A percentile compares a stretch with the other conserved stretches of the same genome.
phyloP scores from a whole-genome alignment of 352 stramenopile species.

The Pythium apleroticum region DNA sequence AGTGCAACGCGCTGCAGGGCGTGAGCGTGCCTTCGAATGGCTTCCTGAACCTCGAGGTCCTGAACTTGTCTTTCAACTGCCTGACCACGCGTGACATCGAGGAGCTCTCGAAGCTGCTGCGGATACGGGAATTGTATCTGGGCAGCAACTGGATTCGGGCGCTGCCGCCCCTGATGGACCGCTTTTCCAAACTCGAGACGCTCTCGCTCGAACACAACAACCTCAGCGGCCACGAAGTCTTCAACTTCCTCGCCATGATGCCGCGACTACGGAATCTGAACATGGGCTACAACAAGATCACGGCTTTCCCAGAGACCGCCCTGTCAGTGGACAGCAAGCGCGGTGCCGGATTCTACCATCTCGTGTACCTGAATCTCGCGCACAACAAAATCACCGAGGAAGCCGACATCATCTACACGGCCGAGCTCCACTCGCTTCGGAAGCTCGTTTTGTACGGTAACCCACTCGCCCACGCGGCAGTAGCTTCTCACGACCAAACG shows the following conservation, averaged over 20 bases:
- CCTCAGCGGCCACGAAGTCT: conserved; percentile 62
- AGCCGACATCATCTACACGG: conserved; percentile 40
- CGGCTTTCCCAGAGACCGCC: conserved; percentile 63
- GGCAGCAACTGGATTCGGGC: conserved; percentile 70
- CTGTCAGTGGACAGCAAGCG: conserved; percentile 61
- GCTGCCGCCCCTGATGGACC: conserved; percentile 74
- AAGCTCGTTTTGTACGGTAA: conserved; percentile 82
- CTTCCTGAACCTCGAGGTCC: conserved; percentile 69
- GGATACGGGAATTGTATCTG: conserved; percentile 77
- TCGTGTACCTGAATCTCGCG: conserved; percentile 74
- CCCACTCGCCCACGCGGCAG: conserved; percentile 54
- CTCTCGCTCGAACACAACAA: conserved; percentile 81
- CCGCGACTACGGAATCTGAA: conserved; percentile 73
- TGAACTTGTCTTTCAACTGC: conserved; percentile 84
- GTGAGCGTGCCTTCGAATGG: conserved; percentile 41
- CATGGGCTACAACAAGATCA: conserved; percentile 80
- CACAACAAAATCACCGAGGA: conserved; percentile 69
- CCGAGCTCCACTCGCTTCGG: conserved; percentile 53
- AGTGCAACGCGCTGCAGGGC: conserved; percentile 71
- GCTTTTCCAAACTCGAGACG: conserved; percentile 70
- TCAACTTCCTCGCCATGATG: conserved; percentile 65
- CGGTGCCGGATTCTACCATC: conserved; percentile 56
- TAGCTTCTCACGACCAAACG: conserved; percentile 60
- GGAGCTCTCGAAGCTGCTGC: conserved; percentile 67
- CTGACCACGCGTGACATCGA: conserved; percentile 58